Evolutionary conservation across 768 basidiomycete species (phyloP), one percentile per base, ranked within the genome.

Genomic region (Macrolepiota dolichaula): DNA sequence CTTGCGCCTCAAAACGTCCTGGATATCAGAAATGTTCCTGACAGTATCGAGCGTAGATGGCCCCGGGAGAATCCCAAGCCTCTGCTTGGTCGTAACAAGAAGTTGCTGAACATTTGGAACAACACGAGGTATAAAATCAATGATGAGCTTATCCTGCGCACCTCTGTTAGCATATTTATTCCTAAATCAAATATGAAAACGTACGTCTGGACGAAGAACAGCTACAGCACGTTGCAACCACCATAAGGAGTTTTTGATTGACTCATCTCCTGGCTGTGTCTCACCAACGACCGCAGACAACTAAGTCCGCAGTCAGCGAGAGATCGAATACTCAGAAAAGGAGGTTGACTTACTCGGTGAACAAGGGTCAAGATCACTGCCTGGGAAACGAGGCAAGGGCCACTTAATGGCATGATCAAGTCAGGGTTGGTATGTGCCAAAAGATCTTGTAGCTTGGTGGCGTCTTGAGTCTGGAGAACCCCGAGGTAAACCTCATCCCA

Each of bases 401-500:
- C 85, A 67, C 84, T 89, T 66, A 89, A 69, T 51, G 92, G 92
- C 85, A 94, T 88, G 64, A 93, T 81, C 42, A 89, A 68, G 58
- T 94, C 91, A 10, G 92, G 88, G 67, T 87, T 91, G 24, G 87
- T 92, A 59, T 85, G 83, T 32, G 81, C 76, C 63, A 94, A 76
- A 27, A 94, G 74, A 67, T 90, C 89, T 17, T 89, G 85, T 55
- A 94, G 82, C 72, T 91, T 89, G 63, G 80, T 77, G 15, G 82
- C 67, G 67, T 94, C 92, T 71, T 93, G 89, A 36, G 85, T 85
- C 63, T 88, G 85, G 57, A 94, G 77, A 36, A 92, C 87, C 17
- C 85, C 82, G 37, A 94, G 79, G 71, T 92, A 94, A 10, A 85
- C 83, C 62, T 92, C 89, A 64, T 94, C 92, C 92, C 92, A 94